Conservation (phyloP, 2,329 filamentous ascomycete genomes). For the Mariannaea elegans region DNA sequence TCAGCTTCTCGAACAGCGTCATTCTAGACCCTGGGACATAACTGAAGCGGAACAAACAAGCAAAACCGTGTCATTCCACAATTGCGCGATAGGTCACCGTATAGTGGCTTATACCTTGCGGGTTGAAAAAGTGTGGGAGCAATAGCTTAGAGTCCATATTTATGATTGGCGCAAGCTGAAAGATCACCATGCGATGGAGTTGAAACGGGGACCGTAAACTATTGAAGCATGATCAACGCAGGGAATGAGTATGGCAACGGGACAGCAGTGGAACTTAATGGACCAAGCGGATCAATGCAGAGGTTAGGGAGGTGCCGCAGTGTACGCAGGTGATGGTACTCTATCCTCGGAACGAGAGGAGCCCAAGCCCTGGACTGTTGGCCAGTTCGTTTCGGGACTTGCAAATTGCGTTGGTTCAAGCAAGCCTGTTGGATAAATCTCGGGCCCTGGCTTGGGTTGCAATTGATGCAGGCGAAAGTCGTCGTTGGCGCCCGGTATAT, state of each 20-base stretch:
- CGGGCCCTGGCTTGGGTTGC: constrained; percentile 19
- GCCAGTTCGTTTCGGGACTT: neutral
- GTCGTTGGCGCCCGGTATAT: constrained; percentile 9
- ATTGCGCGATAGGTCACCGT: constrained; percentile 2
- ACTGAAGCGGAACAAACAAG: neutral
- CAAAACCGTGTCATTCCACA: neutral
- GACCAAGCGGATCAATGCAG: constrained; percentile 12
- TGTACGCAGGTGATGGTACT: constrained; percentile 10
- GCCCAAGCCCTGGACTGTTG: neutral
- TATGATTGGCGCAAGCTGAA: constrained; percentile 29
- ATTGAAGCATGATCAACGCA: constrained; percentile 39
- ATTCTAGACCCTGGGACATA: constrained; percentile 11
- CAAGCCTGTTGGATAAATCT: neutral
- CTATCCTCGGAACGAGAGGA: neutral
- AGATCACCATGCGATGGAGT: constrained; percentile 35
- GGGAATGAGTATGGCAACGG: constrained; percentile 31
- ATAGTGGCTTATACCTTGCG: constrained; percentile 16
- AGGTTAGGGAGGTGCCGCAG: neutral
- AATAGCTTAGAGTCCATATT: constrained; percentile 9
- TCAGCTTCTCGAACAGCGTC: neutral
- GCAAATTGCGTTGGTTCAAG: neutral
- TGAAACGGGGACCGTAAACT: constrained; percentile 29
- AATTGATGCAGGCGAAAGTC: neutral
- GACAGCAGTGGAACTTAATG: constrained; percentile 24
- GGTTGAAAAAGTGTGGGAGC: constrained; percentile 8